Conservation (phyloP, 225 moss, liverwort and hornwort genomes). For the Pleurozium schreberi region DNA sequence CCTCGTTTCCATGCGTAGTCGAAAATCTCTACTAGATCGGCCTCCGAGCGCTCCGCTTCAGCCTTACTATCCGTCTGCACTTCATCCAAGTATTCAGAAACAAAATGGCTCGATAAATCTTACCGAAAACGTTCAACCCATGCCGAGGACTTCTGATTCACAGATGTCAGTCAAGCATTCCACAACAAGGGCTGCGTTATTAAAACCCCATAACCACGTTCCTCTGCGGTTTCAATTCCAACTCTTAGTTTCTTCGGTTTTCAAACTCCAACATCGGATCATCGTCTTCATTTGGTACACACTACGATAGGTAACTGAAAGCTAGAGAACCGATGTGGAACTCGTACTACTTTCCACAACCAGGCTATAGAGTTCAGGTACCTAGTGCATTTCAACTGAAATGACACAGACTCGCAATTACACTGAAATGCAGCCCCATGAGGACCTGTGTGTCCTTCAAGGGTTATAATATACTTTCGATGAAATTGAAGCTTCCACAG, state of each 20-base stretch:
- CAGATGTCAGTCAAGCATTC: not conserved
- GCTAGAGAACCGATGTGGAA: not conserved
- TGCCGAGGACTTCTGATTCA: no score
- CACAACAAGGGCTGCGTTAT: not conserved
- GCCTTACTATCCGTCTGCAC: slow-evolving; percentile 59
- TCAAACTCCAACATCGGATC: not conserved
- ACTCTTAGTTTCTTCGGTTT: not conserved
- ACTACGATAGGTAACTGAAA: not conserved
- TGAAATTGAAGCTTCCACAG: not conserved
- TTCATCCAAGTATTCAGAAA: not conserved
- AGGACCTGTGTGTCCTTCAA: not conserved
- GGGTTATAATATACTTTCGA: not conserved
- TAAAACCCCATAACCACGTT: not conserved
- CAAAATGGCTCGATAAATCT: not conserved
- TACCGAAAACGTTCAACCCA: not conserved
- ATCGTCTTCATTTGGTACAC: not conserved
- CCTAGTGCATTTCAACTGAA: not conserved
- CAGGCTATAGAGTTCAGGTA: not conserved
- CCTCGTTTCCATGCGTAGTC: slow-evolving; percentile 93
- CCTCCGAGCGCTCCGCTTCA: slow-evolving; percentile 66
- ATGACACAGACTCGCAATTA: not conserved
- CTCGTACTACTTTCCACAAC: not conserved
- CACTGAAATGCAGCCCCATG: not conserved
- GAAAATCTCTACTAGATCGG: slow-evolving; percentile 50
- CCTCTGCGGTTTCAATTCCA: not conserved